Evolutionary conservation across 2,329 filamentous ascomycete genomes (phyloP), one percentile per base, ranked within the genome.

Genomic region (Pseudodiploospora longispora): DNA sequence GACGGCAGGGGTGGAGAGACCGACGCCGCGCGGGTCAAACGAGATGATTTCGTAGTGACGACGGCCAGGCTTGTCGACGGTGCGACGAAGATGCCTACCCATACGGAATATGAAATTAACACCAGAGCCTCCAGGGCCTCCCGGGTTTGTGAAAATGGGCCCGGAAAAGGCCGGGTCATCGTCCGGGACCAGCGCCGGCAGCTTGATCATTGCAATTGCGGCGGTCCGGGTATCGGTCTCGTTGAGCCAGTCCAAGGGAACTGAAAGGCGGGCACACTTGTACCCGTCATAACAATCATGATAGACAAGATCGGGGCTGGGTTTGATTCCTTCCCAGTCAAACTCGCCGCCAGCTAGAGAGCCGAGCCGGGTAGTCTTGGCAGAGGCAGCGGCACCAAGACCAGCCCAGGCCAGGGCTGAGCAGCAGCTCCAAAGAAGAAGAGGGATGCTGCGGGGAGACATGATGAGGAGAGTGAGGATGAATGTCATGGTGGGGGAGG

Each of bases 1-100:
- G 1, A 62, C 59, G 8, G 39, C 42, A 0, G 70, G 70, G 6
- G 59, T 60, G 4, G 62, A 66, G 43, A 57, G 51, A 2, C 56
- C 60, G 5, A 71, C 48, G 27, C 69, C 70, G 4, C 70, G 62
- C 1, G 70, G 69, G 48, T 73, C 70, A 48, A 69, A 72, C 6
- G 62, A 62, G 4, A 72, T 49, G 10, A 71, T 59, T 43, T 69
- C 66, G 36, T 68, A 68, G 47, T 68, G 63, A 5, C 55, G 56
- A 28, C 47, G 51, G 19, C 55, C 58, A 4, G 55, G 54, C 8
- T 46, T 54, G 36, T 62, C 60, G 4, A 54, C 38, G 6, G 53
- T 44, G 30, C 42, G 30, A 36, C 62, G 67, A 8, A 70, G 46
- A n/a, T 41, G 19, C 3, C 38, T 44, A n/a, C 59, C 68, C 3